Evolutionary conservation across 768 basidiomycete genomes (phyloP).

Genomic region (Russula vinacea): DNA sequence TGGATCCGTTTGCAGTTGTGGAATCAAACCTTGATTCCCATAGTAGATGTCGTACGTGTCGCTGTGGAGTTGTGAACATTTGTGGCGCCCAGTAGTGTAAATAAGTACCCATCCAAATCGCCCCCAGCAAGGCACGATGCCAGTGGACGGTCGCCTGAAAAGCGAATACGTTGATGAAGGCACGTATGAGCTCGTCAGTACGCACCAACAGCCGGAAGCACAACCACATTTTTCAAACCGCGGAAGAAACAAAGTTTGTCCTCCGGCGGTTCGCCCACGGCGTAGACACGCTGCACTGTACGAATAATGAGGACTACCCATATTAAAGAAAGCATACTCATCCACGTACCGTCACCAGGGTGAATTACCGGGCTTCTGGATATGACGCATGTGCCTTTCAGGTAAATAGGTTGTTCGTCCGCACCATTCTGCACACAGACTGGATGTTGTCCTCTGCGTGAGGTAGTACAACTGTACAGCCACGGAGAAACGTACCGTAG

Average conservation of each 20-base stretch:
- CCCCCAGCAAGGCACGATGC: constrained; percentile 74
- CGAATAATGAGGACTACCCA: not conserved
- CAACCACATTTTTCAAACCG: constrained; percentile 32
- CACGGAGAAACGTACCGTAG: constrained; percentile 13
- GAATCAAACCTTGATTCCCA: constrained; percentile 52
- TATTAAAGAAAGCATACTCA: not conserved
- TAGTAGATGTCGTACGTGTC: constrained; percentile 63
- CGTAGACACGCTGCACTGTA: constrained; percentile 33
- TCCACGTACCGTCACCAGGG: constrained; percentile 36
- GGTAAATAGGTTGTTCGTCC: constrained; percentile 7
- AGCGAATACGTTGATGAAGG: not conserved
- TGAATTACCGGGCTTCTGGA: constrained; percentile 38
- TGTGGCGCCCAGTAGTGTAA: not conserved
- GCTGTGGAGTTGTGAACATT: constrained; percentile 37
- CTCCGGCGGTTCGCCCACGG: constrained; percentile 35
- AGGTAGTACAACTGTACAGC: not conserved
- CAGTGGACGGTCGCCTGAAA: constrained; percentile 55
- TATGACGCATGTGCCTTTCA: constrained; percentile 28
- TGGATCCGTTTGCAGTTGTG: constrained; percentile 47
- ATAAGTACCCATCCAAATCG: constrained; percentile 68
- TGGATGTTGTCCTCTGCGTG: not conserved
- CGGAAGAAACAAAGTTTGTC: constrained; percentile 30
- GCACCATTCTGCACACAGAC: constrained; percentile 23
- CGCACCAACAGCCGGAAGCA: constrained; percentile 30
- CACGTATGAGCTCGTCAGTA: not conserved